A percentile compares a stretch with the other conserved stretches of the same genome.
These are phyloP conservation scores for Oleoguttula mirabilis DNA, from an alignment of 495 filamentous ascomycete genomes.

Conservation along the genomic window DNA sequence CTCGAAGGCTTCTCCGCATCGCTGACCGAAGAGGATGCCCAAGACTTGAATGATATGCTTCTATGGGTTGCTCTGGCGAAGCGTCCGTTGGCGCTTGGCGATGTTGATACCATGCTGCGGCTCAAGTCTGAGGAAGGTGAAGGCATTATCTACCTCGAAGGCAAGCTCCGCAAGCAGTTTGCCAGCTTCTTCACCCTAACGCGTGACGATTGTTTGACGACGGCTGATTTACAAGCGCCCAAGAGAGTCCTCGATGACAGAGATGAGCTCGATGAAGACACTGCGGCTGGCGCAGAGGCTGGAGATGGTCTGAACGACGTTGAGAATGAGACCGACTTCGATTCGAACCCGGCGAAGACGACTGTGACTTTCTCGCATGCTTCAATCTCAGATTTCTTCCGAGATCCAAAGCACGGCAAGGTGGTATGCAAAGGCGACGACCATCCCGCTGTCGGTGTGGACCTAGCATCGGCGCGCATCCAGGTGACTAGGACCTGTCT, in stretches of 20 bases:
- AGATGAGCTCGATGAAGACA: slow-evolving; percentile 4
- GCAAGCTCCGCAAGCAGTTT: slow-evolving; percentile 27
- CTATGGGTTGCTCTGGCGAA: slow-evolving; percentile 28
- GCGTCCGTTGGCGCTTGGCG: slow-evolving; percentile 23
- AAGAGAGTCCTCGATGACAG: neutral
- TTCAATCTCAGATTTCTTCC: slow-evolving; percentile 15
- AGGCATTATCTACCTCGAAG: slow-evolving; percentile 26
- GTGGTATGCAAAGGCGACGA: neutral
- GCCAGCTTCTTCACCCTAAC: slow-evolving; percentile 30
- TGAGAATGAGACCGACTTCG: slow-evolving; percentile 21
- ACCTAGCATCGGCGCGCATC: neutral
- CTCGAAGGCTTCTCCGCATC: no score
- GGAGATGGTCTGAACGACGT: slow-evolving; percentile 18
- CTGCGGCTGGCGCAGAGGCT: slow-evolving; percentile 5
- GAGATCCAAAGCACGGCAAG: slow-evolving; percentile 5
- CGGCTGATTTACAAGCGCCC: slow-evolving; percentile 22
- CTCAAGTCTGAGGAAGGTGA: slow-evolving; percentile 26
- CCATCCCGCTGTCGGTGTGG: neutral
- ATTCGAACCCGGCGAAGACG: slow-evolving; percentile 27
- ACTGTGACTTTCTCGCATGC: slow-evolving; percentile 27
- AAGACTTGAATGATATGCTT: no score
- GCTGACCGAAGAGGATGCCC: no score
- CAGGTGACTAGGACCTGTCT: neutral
- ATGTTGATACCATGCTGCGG: slow-evolving; percentile 26
- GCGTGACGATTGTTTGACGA: slow-evolving; percentile 29